Evolutionary conservation across 768 basidiomycete species (phyloP), one percentile per base, ranked within the genome.

Genomic region (Kwoniella heveanensis): DNA sequence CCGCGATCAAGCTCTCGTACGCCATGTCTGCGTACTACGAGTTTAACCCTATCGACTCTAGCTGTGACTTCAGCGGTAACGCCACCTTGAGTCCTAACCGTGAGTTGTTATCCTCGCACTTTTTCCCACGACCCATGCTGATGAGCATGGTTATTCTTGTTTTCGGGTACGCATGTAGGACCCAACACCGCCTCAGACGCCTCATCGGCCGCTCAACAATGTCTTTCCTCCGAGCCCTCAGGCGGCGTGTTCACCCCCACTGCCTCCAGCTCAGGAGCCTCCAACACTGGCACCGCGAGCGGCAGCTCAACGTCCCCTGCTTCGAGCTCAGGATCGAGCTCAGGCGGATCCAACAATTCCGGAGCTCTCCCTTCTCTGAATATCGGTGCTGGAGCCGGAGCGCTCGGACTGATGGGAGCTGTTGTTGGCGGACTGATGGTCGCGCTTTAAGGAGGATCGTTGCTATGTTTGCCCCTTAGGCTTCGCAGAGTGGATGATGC

Each of bases 51-150:
- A 81, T 87, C 57, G 73, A 81, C 7, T 82, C 84, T 55, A 83
- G 90, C 8, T 95, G 92, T 81, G 85, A 84, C 82, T 95, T 96
- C 76, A 79, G 80, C 56, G 91, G 92, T 8, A 96, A 96, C 74
- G 92, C 87, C 5, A 91, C 90, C 17, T 82, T 91, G 67, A 66
- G 64, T 21, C 30, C 57, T 15, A 67, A 68, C 21, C 54, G 77
- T 79, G 64, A 77, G 77, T 77, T 17, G 15, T 32, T 15, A 5
- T 46, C 7, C n/a, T 44, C 15, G 60, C 36, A 32, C 8, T 25
- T 57, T 19, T 29, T 19, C n/a, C 21, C n/a, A 21, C 1, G n/a
- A 36, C 22, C n/a, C 32, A 21, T 32, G 49, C 39, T 25, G 12
- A 55, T 47, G 26, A 49, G 1, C 39, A 57, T 61, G 27, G 54